These are phyloP conservation scores for Penicillium concentricum DNA, from an alignment of 2,329 filamentous ascomycete genomes.

Conservation along the genomic window DNA sequence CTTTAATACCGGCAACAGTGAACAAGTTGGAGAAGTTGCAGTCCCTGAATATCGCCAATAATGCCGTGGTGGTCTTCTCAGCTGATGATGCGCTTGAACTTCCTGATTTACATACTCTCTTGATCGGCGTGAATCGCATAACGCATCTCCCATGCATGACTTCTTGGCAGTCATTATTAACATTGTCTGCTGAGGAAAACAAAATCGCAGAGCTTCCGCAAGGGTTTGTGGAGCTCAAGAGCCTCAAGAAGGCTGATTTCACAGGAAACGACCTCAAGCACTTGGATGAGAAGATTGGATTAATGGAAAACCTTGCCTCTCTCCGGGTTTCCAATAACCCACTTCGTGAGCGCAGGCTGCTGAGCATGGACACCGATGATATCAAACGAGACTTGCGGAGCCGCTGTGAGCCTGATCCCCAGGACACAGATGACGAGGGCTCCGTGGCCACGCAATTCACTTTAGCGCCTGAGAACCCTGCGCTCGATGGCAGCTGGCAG, in stretches of 20 bases:
- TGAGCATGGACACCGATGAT: slow-evolving; percentile 75
- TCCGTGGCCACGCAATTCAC: slow-evolving; percentile 44
- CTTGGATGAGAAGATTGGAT: slow-evolving; percentile 72
- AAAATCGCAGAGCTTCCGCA: slow-evolving; percentile 71
- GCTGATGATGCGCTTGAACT: slow-evolving; percentile 56
- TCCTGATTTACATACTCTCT: slow-evolving; percentile 70
- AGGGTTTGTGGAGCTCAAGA: slow-evolving; percentile 67
- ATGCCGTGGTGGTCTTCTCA: slow-evolving; percentile 62
- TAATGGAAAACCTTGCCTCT: slow-evolving; percentile 74
- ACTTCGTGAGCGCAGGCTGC: slow-evolving; percentile 80
- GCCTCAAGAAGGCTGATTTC: slow-evolving; percentile 75
- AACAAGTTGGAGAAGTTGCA: slow-evolving; percentile 65
- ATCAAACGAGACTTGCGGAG: slow-evolving; percentile 71
- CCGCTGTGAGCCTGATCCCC: slow-evolving; percentile 57
- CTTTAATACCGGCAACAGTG: slow-evolving; percentile 65
- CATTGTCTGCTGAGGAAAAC: slow-evolving; percentile 78
- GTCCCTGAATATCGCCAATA: slow-evolving; percentile 73
- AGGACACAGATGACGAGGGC: slow-evolving; percentile 40
- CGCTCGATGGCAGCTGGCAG: slow-evolving; percentile 34
- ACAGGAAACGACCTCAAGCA: slow-evolving; percentile 78
- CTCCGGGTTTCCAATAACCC: slow-evolving; percentile 87
- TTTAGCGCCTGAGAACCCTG: slow-evolving; percentile 46
- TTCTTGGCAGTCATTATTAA: slow-evolving; percentile 71
- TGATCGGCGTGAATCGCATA: slow-evolving; percentile 78
- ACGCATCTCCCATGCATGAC: slow-evolving; percentile 69